A percentile compares a stretch with the other conserved stretches of the same genome.
phyloP scores from a whole-genome alignment of 148 eudicot genomes.

The Vaccinium myrtillus region DNA sequence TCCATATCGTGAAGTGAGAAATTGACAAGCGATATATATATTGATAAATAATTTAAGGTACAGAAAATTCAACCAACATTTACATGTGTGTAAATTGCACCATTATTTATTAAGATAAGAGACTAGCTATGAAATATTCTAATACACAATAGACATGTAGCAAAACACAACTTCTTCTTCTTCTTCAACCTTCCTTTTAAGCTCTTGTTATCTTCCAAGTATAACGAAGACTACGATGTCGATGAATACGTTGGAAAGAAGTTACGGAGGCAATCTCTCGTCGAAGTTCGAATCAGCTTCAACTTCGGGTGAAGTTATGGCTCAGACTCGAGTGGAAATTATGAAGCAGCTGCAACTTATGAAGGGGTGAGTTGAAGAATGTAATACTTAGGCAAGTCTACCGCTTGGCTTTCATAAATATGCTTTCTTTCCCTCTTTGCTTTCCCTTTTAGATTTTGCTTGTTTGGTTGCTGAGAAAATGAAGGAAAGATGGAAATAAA shows the following conservation, averaged over 20 bases:
- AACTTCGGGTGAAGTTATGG: neutral
- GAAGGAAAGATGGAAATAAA: neutral
- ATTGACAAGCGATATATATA: neutral
- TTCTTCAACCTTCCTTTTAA: neutral
- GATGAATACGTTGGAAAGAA: neutral
- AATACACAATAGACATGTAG: neutral
- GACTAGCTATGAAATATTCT: neutral
- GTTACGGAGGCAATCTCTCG: neutral
- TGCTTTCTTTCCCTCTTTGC: neutral
- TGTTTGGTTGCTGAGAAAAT: neutral
- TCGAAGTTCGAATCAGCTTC: neutral
- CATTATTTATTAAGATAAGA: neutral
- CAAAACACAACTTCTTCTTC: neutral
- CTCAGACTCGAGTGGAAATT: neutral
- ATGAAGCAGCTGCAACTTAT: neutral
- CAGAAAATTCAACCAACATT: neutral
- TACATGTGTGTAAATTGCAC: neutral
- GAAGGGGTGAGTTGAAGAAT: neutral
- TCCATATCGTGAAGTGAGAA: neutral
- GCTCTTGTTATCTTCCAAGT: neutral
- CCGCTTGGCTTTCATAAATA: neutral
- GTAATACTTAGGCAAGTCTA: neutral
- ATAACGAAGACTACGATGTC: neutral
- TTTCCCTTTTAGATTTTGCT: neutral
- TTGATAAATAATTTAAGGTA: neutral